These are phyloP conservation scores for Calocybe gangraenosa DNA, from an alignment of 768 basidiomycete species.

Conservation along the genomic window DNA sequence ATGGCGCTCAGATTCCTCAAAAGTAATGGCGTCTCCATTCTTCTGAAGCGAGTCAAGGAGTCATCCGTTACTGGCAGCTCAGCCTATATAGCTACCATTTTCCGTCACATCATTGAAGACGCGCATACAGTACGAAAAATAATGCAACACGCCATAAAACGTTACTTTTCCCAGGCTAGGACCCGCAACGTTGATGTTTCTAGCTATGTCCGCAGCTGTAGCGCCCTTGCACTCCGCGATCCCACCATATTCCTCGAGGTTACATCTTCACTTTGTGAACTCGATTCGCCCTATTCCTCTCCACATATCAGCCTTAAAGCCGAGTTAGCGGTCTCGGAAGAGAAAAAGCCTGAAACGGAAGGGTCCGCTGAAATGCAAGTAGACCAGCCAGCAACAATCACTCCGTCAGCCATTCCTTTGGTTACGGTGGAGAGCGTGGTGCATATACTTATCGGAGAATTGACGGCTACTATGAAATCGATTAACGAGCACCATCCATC, in stretches of 20 bases:
- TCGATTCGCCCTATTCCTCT: constrained; percentile 57
- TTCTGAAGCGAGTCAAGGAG: constrained; percentile 66
- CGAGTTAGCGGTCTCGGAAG: constrained; percentile 23
- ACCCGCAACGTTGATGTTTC: constrained; percentile 62
- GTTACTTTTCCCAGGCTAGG: constrained; percentile 74
- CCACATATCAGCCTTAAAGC: constrained; percentile 59
- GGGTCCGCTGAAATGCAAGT: constrained; percentile 53
- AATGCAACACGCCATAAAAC: constrained; percentile 81
- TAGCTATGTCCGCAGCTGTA: constrained; percentile 72
- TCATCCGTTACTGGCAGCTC: constrained; percentile 67
- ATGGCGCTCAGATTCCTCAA: constrained; percentile 67
- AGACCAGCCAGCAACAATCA: constrained; percentile 29
- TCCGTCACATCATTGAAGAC: constrained; percentile 93
- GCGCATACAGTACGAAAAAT: constrained; percentile 53
- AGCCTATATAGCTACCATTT: constrained; percentile 78
- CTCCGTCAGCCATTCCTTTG: constrained; percentile 17
- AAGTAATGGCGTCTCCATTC: constrained; percentile 52
- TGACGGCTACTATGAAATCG: constrained; percentile 56
- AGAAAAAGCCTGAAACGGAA: constrained; percentile 21
- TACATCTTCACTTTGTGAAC: constrained; percentile 64
- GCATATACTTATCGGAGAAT: constrained; percentile 69
- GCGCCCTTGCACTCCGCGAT: constrained; percentile 78
- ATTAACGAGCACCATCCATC: constrained; percentile 29
- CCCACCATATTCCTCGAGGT: constrained; percentile 71
- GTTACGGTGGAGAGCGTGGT: constrained; percentile 56